A percentile compares a stretch with the other conserved stretches of the same genome.
phyloP scores from a whole-genome alignment of 2,329 filamentous ascomycete species.

The Alternaria atra region DNA sequence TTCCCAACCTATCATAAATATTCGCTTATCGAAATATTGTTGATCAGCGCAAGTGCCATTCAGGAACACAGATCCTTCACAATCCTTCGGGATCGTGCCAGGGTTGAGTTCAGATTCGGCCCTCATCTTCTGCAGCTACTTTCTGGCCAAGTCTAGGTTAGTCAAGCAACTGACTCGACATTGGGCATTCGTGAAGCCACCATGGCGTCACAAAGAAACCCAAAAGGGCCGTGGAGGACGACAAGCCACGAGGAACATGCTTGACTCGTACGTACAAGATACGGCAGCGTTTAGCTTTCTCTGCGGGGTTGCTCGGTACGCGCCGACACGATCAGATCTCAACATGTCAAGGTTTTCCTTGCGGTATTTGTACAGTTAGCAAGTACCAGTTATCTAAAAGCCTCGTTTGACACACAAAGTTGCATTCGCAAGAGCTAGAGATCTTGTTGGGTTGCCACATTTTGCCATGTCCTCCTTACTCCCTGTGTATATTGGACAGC shows the following conservation, averaged over 20 bases:
- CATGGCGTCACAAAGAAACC: constrained; percentile 11
- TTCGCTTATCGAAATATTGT: constrained; percentile 20
- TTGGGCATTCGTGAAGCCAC: constrained; percentile 8
- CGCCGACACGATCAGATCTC: constrained; percentile 12
- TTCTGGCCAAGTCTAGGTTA: neutral
- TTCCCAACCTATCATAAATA: constrained; percentile 14
- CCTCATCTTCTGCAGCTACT: neutral
- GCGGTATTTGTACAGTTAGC: neutral
- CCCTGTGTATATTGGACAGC: neutral
- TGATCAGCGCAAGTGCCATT: constrained; percentile 1
- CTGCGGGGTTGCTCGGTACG: constrained; percentile 14
- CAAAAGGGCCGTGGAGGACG: neutral
- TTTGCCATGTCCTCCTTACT: neutral
- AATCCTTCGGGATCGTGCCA: constrained; percentile 5
- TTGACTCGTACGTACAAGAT: constrained; percentile 1
- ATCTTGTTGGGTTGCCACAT: neutral
- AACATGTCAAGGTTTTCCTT: neutral
- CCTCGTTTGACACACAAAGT: neutral
- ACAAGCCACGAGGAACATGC: neutral
- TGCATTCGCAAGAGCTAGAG: neutral
- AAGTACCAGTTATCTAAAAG: neutral
- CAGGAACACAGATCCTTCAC: constrained; percentile 5
- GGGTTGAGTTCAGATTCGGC: neutral
- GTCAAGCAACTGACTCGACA: constrained; percentile 2
- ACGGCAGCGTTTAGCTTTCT: neutral